Base-by-base conservation (phyloP, 768 basidiomycete genomes). In the Crassisporium funariophilum region DNA sequence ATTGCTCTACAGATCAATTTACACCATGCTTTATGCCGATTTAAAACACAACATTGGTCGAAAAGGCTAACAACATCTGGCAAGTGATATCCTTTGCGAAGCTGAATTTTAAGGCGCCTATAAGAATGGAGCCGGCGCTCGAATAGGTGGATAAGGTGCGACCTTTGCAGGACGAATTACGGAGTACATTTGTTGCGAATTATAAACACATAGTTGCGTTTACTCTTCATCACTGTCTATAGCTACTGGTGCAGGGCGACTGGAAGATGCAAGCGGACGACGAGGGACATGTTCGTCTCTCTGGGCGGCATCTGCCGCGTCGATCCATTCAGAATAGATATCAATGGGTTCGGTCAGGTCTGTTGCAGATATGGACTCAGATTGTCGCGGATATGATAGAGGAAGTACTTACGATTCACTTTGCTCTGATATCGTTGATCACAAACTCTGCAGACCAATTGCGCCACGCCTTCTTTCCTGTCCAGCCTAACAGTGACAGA, bases 271-370 rank as follows among this genome's bases (percentile, higher is more conserved):
- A 20, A 75, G 69, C 2, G 80, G 75, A 34, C 83, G 79, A 29
- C 81, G 79, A 24, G 70, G 62, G 19, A 70, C 59, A 4, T 75
- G 73, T 13, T 78, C 79, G 39, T 86, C 82, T 48, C 73, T 78
- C 62, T 90, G 85, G 24, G 88, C 89, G 7, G 86, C 84, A 62
- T 91, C 89, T 5, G 88, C 87, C 39, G 89, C 89, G 62, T 91
- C 89, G 52, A 92, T 90, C 91, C 91, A 93, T 61, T 91, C 88
- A 5, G 90, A 91, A 63, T 91, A 93, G 22, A 93, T 88, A 65
- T 93, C 91, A 46, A 93, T 83, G 12, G 91, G 81, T 55, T 92
- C 91, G 1, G 90, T 91, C 42, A 93, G 73, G 64, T 93, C 91
- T 94, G 61, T 13, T 31, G 37, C 35, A 42, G 11, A 1, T 17